These are phyloP conservation scores for Trichopus zeylanicus DNA, from an alignment of 116 monocot genomes.

Conservation along the genomic window DNA sequence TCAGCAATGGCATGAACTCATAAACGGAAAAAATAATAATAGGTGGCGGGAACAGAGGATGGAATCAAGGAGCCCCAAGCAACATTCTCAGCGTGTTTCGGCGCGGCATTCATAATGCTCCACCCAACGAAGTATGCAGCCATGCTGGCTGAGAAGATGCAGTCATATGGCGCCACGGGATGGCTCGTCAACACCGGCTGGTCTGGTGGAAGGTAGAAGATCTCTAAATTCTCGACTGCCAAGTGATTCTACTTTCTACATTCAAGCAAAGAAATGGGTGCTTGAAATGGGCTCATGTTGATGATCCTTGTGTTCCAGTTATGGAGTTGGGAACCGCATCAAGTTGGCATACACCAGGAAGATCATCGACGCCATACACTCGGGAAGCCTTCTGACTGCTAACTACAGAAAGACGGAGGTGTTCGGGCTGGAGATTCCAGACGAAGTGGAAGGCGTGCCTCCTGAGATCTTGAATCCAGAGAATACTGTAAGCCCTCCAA, in stretches of 20 bases:
- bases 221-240: too few relatives aligned
- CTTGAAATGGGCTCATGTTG: too few relatives aligned
- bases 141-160: constrained; percentile 88
- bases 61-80: constrained; percentile 92
- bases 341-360: constrained; percentile 60
- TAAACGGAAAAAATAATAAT: too few relatives aligned
- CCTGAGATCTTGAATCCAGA: constrained; percentile 64
- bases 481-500: constrained; percentile 44
- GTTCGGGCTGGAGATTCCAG: constrained; percentile 78
- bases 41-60: constrained; percentile 92
- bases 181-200: constrained; percentile 98
- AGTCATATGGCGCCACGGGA: constrained; percentile 68
- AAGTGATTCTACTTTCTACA: too few relatives aligned
- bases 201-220: constrained; percentile 78
- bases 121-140: constrained; percentile 87
- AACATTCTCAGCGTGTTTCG: constrained; percentile 92
- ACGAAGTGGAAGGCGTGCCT: constrained; percentile 55
- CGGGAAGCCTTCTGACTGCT: constrained; percentile 53
- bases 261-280: too few relatives aligned
- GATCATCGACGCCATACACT: constrained; percentile 87
- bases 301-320: too few relatives aligned
- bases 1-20: not conserved
- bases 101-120: constrained; percentile 90
- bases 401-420: constrained; percentile 63
- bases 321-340: constrained; percentile 77